A percentile compares a stretch with the other conserved stretches of the same genome.
These are phyloP conservation scores for Sugiyamaella mastotermitis DNA, from an alignment of 805 yeast species.

Conservation along the genomic window DNA sequence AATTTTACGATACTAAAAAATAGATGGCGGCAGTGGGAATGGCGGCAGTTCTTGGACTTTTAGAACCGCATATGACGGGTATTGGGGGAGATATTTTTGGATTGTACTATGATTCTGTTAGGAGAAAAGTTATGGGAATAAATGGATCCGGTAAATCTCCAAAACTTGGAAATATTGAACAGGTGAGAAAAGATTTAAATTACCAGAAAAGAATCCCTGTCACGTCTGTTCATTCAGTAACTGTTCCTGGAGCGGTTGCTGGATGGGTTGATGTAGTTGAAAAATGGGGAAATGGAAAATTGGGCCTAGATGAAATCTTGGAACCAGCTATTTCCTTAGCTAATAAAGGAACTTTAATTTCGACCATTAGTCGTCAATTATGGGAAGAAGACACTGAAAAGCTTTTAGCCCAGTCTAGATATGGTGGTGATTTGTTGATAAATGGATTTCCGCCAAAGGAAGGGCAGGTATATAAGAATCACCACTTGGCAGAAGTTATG, in stretches of 20 bases:
- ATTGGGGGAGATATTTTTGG: constrained; percentile 46
- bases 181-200: constrained; percentile 40
- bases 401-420: constrained; percentile 32
- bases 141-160: constrained; percentile 78
- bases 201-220: constrained; percentile 44
- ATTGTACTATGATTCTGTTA: constrained; percentile 45
- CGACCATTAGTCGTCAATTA: constrained; percentile 47
- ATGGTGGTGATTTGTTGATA: constrained; percentile 31
- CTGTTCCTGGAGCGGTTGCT: constrained; percentile 76
- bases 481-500: constrained; percentile 47
- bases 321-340: constrained; percentile 51
- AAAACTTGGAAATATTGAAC: constrained; percentile 41
- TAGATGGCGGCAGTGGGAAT: constrained; percentile 38
- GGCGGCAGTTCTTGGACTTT: constrained; percentile 33
- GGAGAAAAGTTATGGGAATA: constrained; percentile 52
- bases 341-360: constrained; percentile 58
- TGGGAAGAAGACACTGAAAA: constrained; percentile 42
- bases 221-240: constrained; percentile 52
- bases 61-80: constrained; percentile 37
- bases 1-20: no score
- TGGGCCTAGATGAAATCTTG: constrained; percentile 47
- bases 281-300: constrained; percentile 67
- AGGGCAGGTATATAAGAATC: constrained; percentile 54
- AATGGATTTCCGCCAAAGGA: constrained; percentile 42
- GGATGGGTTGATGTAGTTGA: constrained; percentile 71